Conservation (phyloP, 2,329 filamentous ascomycete species). For the Sporothrix mexicana region DNA sequence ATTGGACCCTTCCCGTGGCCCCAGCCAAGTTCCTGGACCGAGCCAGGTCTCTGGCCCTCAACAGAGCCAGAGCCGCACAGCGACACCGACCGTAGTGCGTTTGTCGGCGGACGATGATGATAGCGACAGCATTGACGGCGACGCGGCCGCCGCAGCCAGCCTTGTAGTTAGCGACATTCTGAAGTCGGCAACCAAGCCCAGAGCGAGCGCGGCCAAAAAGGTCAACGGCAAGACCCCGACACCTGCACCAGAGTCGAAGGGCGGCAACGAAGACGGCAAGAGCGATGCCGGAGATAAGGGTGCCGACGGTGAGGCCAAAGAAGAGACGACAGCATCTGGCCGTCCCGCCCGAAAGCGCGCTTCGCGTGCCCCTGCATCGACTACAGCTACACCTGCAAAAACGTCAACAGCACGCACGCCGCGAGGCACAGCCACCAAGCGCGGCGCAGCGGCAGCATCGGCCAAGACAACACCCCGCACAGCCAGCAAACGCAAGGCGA, state of each 20-base stretch:
- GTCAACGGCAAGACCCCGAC: slow-evolving; percentile 19
- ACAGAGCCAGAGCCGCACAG: slow-evolving; percentile 12
- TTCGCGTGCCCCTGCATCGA: not conserved
- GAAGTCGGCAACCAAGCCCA: slow-evolving; percentile 15
- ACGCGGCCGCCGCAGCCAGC: slow-evolving; percentile 23
- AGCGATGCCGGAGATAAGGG: not conserved
- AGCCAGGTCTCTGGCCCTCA: slow-evolving; percentile 7
- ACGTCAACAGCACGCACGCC: slow-evolving; percentile 25
- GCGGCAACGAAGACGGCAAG: not conserved
- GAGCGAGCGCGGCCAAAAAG: not conserved
- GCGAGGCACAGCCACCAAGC: slow-evolving; percentile 31
- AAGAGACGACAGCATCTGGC: not conserved
- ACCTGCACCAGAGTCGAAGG: not conserved
- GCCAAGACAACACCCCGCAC: slow-evolving; percentile 22
- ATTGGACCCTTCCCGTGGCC: not conserved
- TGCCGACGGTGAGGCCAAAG: not conserved
- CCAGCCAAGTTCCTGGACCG: not conserved
- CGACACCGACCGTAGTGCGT: slow-evolving; percentile 25
- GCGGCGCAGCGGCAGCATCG: slow-evolving; percentile 27
- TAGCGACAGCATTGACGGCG: slow-evolving; percentile 7
- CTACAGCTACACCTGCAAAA: not conserved
- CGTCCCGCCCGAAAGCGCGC: not conserved
- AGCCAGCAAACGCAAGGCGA: not conserved
- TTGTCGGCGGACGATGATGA: slow-evolving; percentile 28
- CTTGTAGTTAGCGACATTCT: slow-evolving; percentile 31